Base-by-base conservation (phyloP, 768 basidiomycete genomes). In the Goffeauzyma gilvescens region DNA sequence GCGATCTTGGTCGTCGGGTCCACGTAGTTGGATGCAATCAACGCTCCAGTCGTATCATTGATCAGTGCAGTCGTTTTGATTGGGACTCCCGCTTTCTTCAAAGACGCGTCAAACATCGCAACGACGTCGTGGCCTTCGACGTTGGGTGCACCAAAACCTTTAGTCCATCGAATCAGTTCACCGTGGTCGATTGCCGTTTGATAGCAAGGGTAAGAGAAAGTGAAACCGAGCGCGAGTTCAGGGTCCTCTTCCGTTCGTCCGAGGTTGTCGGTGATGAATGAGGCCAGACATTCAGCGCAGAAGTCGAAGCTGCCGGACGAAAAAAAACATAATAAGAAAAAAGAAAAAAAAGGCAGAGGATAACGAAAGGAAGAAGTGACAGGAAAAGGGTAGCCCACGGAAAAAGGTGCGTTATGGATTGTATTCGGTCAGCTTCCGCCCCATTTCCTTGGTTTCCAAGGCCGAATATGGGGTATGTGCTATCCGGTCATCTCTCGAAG, bases 11-110 rank as follows among this genome's bases (percentile, higher is more conserved):
- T 89, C 54, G 59, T 68, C 0, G 85, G 80, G 59, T 83, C 83
- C 50, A 95, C 87, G 54, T 98, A 98, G 66, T 82, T 78, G 1
- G 89, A 93, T 9, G 93, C 93, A 54, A 98, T 87, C 21, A 98
- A 74, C 2, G 90, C 90, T 21, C 93, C 93, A 3, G 93, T 98
- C 0, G 93, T 96, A 65, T 98, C 93, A 60, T 95, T 95, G 64
- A 95, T 93, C 20, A 95, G 67, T 1, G 89, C 85, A 7, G 78
- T 79, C 23, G 96, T 66, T 45, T 73, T 68, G 32, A 87, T 75
- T 2, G 81, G 84, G n/a, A 93, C 73, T 44, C 80, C 68, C 84
- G 73, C 68, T 70, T 79, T 82, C 44, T 69, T 69, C 34, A 98
- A 73, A 12, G 82, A 79, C 43, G 75, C 65, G 37, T 75, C 74